These are phyloP conservation scores for Homolaphlyctis polyrhiza DNA, from an alignment of 371 early-diverging fungal genomes.

Conservation along the genomic window DNA sequence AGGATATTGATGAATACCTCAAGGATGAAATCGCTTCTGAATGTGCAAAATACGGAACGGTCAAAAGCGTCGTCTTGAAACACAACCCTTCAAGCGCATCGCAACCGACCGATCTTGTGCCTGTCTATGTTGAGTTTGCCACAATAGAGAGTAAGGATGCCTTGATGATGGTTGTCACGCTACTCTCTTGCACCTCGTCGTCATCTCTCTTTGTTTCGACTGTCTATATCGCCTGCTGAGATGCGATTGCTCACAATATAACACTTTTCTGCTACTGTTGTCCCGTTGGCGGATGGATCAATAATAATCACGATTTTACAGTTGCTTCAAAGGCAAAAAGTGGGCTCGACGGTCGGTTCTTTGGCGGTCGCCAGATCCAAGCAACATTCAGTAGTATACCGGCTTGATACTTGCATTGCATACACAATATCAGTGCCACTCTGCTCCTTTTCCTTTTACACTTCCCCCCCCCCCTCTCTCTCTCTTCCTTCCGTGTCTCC, in stretches of 20 bases:
- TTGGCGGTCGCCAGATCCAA: conserved; percentile 65
- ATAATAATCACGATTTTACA: conserved; percentile 7
- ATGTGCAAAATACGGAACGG: conserved; percentile 67
- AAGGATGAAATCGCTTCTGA: conserved; percentile 74
- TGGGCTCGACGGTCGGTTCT: conserved; percentile 68
- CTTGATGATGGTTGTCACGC: neutral
- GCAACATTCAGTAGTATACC: conserved; percentile 27
- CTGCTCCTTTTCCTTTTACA: no score
- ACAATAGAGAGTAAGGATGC: conserved; percentile 17
- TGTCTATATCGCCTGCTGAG: neutral
- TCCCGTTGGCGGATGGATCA: no score
- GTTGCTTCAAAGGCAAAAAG: conserved; percentile 51
- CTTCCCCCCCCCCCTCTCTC: no score
- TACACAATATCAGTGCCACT: no score
- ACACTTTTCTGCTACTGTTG: neutral
- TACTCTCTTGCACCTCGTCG: neutral
- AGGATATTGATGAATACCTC: conserved; percentile 66
- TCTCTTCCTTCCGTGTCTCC: no score
- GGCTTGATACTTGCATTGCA: no score
- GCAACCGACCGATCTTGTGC: conserved; percentile 56
- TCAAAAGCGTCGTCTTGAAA: conserved; percentile 63
- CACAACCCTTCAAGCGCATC: conserved; percentile 26
- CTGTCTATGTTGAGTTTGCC: conserved; percentile 67
- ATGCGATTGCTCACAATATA: neutral
- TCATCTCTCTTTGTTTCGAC: neutral